Evolutionary conservation across 1,284 basidiomycete genomes (phyloP), one percentile per base, ranked within the genome.

Genomic region (Chalciporus piperatoides): DNA sequence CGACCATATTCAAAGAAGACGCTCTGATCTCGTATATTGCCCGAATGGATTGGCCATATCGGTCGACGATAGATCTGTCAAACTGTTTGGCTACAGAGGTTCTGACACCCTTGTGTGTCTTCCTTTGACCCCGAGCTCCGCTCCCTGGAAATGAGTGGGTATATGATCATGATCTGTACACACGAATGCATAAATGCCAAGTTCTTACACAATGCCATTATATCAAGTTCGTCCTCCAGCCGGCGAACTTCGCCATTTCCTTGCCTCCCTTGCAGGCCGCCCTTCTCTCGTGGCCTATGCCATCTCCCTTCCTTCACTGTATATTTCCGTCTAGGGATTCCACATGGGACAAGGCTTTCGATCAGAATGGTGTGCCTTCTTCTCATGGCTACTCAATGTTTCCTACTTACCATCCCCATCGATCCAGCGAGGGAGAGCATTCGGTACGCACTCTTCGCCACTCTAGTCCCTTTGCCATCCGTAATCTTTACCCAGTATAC

Each of bases 1-100:
- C 21, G 21, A 21, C 21, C 2, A 21, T 21, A 21, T 55, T 55
- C 58, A n/a, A 61, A 66, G 51, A 60, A 68, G 68, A 37, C 41
- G 41, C 15, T 41, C 46, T 46, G 49, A 51, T 65, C 47, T 55
- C 58, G 50, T 62, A 65, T 60, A 61, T 60, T 59, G 54, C 73
- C 72, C 67, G 68, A 60, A 61, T 65, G 59, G 68, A 71, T 65
- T 67, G 55, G 61, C 73, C 70, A 72, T 70, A 77, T 77, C 67
- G 70, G 70, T 71, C 64, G 56, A 59, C 41, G 40, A 56, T 59
- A 67, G 73, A 76, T 75, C 71, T 79, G 74, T 71, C 72, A 64
- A 68, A 68, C 68, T 72, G 74, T 73, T 71, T 75, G 71, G 75
- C 49, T 63, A 45, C 54, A 54, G 65, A 71, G 67, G 64, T 68